Evolutionary conservation across 225 moss, liverwort and hornwort genomes (phyloP).

Genomic region (Sphagnum tenellum): DNA sequence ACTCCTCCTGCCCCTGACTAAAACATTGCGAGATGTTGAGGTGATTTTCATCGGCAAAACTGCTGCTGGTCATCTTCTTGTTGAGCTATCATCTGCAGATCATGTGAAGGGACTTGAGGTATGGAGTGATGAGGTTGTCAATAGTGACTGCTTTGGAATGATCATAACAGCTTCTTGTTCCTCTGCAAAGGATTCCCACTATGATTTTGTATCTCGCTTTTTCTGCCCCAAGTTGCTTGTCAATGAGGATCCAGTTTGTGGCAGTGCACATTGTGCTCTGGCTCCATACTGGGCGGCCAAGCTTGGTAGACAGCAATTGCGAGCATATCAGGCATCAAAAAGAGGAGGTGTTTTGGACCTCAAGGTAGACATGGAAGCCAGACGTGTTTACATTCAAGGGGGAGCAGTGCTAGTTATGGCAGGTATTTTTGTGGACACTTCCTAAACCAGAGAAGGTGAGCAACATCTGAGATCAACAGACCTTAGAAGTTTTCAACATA

Average conservation of each 20-base stretch:
- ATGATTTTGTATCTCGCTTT: constrained; percentile 41
- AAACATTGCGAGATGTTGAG: constrained; percentile 9
- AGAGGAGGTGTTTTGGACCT: constrained; percentile 32
- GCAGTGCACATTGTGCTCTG: constrained; percentile 39
- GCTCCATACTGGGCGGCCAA: constrained; percentile 35
- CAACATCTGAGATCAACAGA: too few species aligned
- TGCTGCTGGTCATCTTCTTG: constrained; percentile 10
- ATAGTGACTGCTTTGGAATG: constrained; percentile 10
- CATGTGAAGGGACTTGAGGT: constrained; percentile 21
- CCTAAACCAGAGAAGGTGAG: too few species aligned
- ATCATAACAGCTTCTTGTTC: constrained; percentile 19
- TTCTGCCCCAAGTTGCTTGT: constrained; percentile 29
- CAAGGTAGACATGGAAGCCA: constrained; percentile 10
- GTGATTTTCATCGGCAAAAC: constrained; percentile 12
- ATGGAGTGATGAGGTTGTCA: constrained; percentile 16
- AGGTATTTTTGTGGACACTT: constrained; percentile 13
- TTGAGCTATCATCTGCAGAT: constrained; percentile 25
- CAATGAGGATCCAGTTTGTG: constrained; percentile 36
- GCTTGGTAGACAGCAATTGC: constrained; percentile 24
- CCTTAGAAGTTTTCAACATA: too few species aligned
- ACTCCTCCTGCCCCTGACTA: constrained; percentile 6
- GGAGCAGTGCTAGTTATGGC: constrained; percentile 15
- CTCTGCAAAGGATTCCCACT: constrained; percentile 9
- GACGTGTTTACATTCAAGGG: constrained; percentile 17
- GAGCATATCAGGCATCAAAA: constrained; percentile 36